Base-by-base conservation (phyloP, 345 rosid species). In the Cardamine chenopodiifolia region DNA sequence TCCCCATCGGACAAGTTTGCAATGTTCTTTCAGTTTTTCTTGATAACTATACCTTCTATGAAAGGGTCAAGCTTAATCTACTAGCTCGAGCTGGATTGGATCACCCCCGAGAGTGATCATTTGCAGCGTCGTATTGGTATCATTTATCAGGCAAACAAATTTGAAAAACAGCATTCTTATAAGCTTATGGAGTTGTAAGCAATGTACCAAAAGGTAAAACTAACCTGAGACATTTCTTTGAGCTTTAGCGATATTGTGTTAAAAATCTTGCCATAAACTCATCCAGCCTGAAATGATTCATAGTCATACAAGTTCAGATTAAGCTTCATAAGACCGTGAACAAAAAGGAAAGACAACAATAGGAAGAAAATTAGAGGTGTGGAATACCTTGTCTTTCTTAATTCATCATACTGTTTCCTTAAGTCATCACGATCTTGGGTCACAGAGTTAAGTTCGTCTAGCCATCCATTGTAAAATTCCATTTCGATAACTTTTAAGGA, bases 81-180 rank as follows among this genome's bases (percentile, higher is more conserved):
- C 98, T 12, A 92, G 85, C 81, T 95, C 99, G 44, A 95, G 98
- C 68, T 95, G n/a, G n/a, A n/a, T 98, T 44, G 99, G 97, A 82
- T 95, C 99, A 23, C 98, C 98, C 75, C 99, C 98, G 5, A 95
- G 94, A 3, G 99, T 95, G 82, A 90, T 95, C 99, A 92, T 95
- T 93, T 95, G 84, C 59, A 62, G 47, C 62, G 60, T 68, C 17
- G 34, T 67, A 23, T 64, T 26, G 20, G 70, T 55, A 56, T 34
- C 9, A 70, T 56, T 34, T 20, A 45, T 56, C 20, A 6, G 10
- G 31, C 17, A 58, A 25, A 52, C 26, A 67, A 26, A 54, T 29
- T 39, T 26, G 44, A 45, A 37, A 26, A 62, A 34, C 52, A 72
- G 42, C n/a, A n/a, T n/a, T n/a, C n/a, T 75, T 49, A n/a, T 74